Evolutionary conservation across 257 asterid genomes (phyloP), one percentile per base, ranked within the genome.

Genomic region (Galeopsis tetrahit): DNA sequence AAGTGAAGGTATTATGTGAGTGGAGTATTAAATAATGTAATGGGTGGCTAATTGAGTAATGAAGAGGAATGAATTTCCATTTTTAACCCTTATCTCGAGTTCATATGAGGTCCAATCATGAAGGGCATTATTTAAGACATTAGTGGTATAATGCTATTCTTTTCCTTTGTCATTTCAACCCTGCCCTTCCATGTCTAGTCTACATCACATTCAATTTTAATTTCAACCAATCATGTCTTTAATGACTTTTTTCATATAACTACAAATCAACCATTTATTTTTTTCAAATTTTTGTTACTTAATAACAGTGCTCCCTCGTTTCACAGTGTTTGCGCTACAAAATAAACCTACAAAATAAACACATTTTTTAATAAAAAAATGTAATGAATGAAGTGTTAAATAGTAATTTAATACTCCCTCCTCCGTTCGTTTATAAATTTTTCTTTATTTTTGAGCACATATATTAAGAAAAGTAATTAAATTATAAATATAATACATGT

Each of bases 161-260:
- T 66, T 73, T 59, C 40, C 63, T 66, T 69, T 69, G 82, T 77
- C 75, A 65, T 69, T 48, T 68, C 70, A 75, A 67, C 58, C 43
- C 72, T 63, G 49, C 60, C 60, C 69, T 72, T 75, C 53, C 72
- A 40, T 69, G 81, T 48, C 49, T 78, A 60, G 83, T 82, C 83
- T 75, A 68, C 81, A 59, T 82, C 86, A 68, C 78, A 81, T 74
- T 81, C 9, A 81, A 36, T 71, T 48, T 36, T 13, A 21, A 14
- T 53, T 44, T 49, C 78, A 70, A 53, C 64, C 49, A 58, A 72
- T 44, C 67, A 66, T 74, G 58, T 42, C 14, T n/a, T 68, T 62
- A 28, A 52, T 53, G 56, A 63, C 68, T 33, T 59, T 59, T 60
- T 42, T 15, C 51, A 59, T 61, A 17, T 40, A 14, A 17, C 39